Base-by-base conservation (phyloP, 371 early-diverging fungal genomes). In the Rhizopus delemar region DNA sequence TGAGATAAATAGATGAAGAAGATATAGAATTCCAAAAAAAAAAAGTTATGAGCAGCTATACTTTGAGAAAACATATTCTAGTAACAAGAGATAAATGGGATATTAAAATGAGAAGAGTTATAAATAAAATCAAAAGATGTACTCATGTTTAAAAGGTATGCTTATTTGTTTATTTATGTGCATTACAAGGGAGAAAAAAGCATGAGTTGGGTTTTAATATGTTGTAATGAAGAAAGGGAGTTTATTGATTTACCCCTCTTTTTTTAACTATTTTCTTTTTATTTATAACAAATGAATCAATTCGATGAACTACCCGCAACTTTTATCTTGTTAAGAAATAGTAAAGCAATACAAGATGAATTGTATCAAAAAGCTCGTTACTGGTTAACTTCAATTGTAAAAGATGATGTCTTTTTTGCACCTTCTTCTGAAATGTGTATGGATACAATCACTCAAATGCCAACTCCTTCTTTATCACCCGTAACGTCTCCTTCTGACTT, bases 401-500 rank as follows among this genome's bases (percentile, higher is more conserved):
- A 58, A 48, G 64, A 64, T 45, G 64, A 64, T 58, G 64, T 64
- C 1, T 64, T 64, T 46, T 55, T 64, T 33, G 59, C 59, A 34
- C 55, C 56, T 11, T 29, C 35, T 46, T 36, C 53, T 34, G 57
- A 46, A 29, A 63, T 53, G 31, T 46, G 41, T 11, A 9, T 16
- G 38, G 45, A 52, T 22, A 53, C 28, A 11, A 60, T 51, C 4
- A 60, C 41, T 43, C 51, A 51, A 55, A 57, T 54, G 51, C 68
- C 69, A 45, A 66, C 73, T 63, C 73, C 73, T 66, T 69, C 66
- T 62, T 63, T 72, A 46, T 69, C 73, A 61, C 73, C 73, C 63
- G 71, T 70, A 56, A 67, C 71, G 22, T 69, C 73, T 36, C 73
- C 73, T 43, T 72, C 73, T 56, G 73, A 72, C 60, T 69, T 72